These are phyloP conservation scores for Neltuma alba DNA, from an alignment of 306 rosid genomes.

Conservation along the genomic window DNA sequence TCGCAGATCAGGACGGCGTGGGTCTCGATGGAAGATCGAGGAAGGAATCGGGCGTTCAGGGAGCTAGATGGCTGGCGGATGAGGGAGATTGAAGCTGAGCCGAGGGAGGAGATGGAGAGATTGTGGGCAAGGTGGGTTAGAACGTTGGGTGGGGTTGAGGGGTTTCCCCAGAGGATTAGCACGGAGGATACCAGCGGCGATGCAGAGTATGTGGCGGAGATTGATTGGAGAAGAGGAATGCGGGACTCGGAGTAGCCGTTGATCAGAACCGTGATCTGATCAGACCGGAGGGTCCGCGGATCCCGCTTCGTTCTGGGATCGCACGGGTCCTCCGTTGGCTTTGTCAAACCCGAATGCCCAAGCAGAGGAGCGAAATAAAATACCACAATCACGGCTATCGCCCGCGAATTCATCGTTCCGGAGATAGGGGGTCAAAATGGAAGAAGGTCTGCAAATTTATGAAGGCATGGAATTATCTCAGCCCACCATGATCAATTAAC, in stretches of 20 bases:
- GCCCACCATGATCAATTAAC: neutral
- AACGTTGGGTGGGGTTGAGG: conserved; percentile 54
- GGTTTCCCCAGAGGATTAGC: conserved; percentile 90
- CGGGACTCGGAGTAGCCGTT: conserved; percentile 87
- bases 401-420: conserved; percentile 33
- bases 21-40: conserved; percentile 57
- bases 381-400: neutral
- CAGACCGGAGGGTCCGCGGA: conserved; percentile 47
- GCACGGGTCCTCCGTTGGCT: conserved; percentile 46
- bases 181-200: conserved; percentile 69
- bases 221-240: conserved; percentile 74
- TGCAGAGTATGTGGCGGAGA: conserved; percentile 63
- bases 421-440: neutral
- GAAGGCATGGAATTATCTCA: neutral
- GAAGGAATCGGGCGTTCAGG: conserved; percentile 80
- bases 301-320: conserved; percentile 28
- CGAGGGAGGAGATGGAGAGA: conserved; percentile 46
- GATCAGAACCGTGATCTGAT: conserved; percentile 73
- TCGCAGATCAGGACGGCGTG: conserved; percentile 78
- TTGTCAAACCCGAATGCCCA: conserved; percentile 19
- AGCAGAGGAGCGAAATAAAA: conserved; percentile 2
- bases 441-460: neutral
- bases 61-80: conserved; percentile 57
- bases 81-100: conserved; percentile 48
- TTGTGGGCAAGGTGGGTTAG: conserved; percentile 50